Percentiles rank a stretch among this genome's conserved stretches.
Conservation (phyloP, 192 early-diverging fungal species). For the Coemansia aciculifera region DNA sequence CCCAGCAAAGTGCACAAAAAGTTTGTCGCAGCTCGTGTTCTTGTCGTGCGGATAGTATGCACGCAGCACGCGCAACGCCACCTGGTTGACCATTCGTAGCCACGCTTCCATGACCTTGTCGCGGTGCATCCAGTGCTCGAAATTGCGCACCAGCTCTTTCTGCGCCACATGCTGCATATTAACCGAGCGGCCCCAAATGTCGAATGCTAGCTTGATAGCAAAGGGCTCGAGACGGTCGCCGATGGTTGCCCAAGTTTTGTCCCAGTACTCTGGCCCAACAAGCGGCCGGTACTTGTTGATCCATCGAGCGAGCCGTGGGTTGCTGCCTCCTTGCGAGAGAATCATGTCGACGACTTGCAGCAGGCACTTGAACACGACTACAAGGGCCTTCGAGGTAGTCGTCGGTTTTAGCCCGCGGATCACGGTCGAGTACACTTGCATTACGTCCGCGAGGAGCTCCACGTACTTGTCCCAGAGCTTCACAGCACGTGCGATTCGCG, state of each 20-base stretch:
- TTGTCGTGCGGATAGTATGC: slow-evolving; percentile 31
- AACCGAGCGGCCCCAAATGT: slow-evolving; percentile 34
- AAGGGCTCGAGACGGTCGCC: slow-evolving; percentile 45
- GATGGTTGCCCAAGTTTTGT: slow-evolving; percentile 45
- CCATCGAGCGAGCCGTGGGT: slow-evolving; percentile 34
- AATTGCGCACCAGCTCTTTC: slow-evolving; percentile 7
- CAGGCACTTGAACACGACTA: slow-evolving; percentile 10
- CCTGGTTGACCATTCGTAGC: slow-evolving; percentile 28
- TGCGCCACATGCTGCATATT: slow-evolving; percentile 8
- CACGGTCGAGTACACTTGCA: slow-evolving; percentile 43
- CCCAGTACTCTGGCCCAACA: slow-evolving; percentile 43
- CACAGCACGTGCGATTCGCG: slow-evolving; percentile 9
- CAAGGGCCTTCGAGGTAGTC: not conserved
- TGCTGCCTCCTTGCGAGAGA: slow-evolving; percentile 44
- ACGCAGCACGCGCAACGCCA: slow-evolving; percentile 24
- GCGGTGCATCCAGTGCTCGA: slow-evolving; percentile 46
- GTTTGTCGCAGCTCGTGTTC: slow-evolving; percentile 6
- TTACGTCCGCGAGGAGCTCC: slow-evolving; percentile 26
- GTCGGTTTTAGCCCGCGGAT: slow-evolving; percentile 21
- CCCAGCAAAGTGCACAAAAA: slow-evolving; percentile 22
- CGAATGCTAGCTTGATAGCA: slow-evolving; percentile 42
- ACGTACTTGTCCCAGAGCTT: slow-evolving; percentile 48
- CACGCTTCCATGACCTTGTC: slow-evolving; percentile 32
- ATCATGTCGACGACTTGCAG: slow-evolving; percentile 43
- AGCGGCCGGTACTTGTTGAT: slow-evolving; percentile 20